These are phyloP conservation scores for Cadophora luteo-olivacea DNA, from an alignment of 2,329 filamentous ascomycete genomes.

Conservation along the genomic window DNA sequence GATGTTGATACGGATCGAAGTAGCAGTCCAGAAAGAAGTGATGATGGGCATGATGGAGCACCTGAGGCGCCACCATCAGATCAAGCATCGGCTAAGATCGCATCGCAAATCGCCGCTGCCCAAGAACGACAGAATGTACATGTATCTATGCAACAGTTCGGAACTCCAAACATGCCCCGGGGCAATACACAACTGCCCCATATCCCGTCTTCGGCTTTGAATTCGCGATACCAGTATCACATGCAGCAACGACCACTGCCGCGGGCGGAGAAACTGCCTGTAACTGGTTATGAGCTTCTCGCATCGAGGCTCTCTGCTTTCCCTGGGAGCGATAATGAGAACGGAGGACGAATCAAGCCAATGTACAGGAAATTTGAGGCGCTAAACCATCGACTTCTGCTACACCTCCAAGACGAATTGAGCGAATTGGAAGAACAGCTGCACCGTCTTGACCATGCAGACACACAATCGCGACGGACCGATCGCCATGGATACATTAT, in stretches of 20 bases:
- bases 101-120: constrained; percentile 42
- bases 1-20: constrained; percentile 53
- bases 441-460: constrained; percentile 66
- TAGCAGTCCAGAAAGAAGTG: constrained; percentile 52
- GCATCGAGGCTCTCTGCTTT: constrained; percentile 58
- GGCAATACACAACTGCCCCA: constrained; percentile 45
- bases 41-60: constrained; percentile 42
- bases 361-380: constrained; percentile 85
- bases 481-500: constrained; percentile 46
- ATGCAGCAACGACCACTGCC: constrained; percentile 37
- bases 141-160: constrained; percentile 37
- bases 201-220: constrained; percentile 47
- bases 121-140: constrained; percentile 41
- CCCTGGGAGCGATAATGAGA: constrained; percentile 33
- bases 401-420: constrained; percentile 87
- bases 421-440: constrained; percentile 81
- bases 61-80: constrained; percentile 28
- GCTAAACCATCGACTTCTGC: constrained; percentile 80
- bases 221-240: constrained; percentile 45
- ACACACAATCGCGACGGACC: constrained; percentile 51
- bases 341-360: constrained; percentile 51
- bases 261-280: constrained; percentile 51
- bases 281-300: constrained; percentile 68
- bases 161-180: constrained; percentile 49
- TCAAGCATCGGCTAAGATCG: constrained; percentile 40